Evolutionary conservation across 140 eudicot species (phyloP), one percentile per base, ranked within the genome.

Genomic region (Bidens hawaiensis): DNA sequence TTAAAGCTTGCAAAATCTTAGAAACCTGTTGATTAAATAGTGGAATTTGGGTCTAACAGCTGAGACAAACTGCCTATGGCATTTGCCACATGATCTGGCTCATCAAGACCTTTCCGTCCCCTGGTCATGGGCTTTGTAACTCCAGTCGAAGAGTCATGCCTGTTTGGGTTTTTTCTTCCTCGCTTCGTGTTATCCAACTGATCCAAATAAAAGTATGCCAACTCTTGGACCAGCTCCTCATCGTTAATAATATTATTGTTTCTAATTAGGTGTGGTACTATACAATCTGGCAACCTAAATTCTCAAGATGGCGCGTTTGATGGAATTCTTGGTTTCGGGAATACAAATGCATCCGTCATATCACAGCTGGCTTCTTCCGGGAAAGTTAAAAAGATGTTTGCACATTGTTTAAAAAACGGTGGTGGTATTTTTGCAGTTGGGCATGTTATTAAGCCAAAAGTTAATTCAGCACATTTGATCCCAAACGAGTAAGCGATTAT

Each of bases 341-440:
- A 87, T 69, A 75, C 96, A 51, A 90, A 90, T 74, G 80, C 96
- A 24, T 90, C 97, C 6, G 64, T 90, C 73, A 73, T 90, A 27
- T 87, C 97, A 27, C 97, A 90, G 83, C 75, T 90, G 72, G 82
- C 97, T 62, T 90, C 94, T 23, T 64, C 97, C 17, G 94, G 96
- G 47, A 82, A 81, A 67, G 88, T 87, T 30, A 90, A 70, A 71
- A 90, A 80, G 78, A 87, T 90, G 95, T 90, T 90, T 87, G 95
- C 98, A 18, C 98, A 91, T 79, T 91, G 98, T 72, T 64, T 91
- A 33, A 96, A 87, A 24, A 84, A 87, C 70, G 96, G 98, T 59
- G 98, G 96, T 52, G 98, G 98, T 7, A 91, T 91, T 59, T 91
- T 91, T 73, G 98, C 96, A 50, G 81, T 91, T 68, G 98, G 98